Conservation (phyloP, 352 stramenopile species). For the Globisporangium nunn region DNA sequence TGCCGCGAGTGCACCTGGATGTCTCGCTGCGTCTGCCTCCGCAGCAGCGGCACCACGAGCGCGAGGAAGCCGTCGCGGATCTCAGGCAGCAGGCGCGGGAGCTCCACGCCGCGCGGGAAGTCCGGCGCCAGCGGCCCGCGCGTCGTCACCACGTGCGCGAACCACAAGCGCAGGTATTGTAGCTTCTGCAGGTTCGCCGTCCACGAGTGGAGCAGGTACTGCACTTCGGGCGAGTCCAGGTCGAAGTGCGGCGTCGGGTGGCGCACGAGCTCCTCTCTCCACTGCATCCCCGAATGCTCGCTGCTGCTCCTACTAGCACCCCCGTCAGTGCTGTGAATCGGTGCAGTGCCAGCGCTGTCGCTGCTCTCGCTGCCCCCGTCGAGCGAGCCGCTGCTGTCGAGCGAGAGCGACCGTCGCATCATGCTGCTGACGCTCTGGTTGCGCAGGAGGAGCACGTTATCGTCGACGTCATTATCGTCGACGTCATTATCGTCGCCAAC, state of each 20-base stretch:
- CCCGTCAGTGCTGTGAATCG: background rate
- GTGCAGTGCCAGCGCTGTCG: background rate
- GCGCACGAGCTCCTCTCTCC: slow-evolving; percentile 58
- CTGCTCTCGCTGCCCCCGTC: slow-evolving; percentile 12
- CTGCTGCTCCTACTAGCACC: slow-evolving; percentile 4
- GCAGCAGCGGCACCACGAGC: slow-evolving; percentile 70
- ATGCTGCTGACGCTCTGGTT: background rate
- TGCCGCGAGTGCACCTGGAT: slow-evolving; percentile 55
- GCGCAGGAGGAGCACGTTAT: background rate
- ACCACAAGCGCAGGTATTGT: slow-evolving; percentile 62
- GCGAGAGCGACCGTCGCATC: background rate
- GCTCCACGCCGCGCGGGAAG: slow-evolving; percentile 59
- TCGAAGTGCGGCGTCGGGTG: slow-evolving; percentile 72
- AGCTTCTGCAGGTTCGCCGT: slow-evolving; percentile 61
- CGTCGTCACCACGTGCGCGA: slow-evolving; percentile 36
- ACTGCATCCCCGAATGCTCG: slow-evolving; percentile 11
- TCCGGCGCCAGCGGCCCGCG: slow-evolving; percentile 31
- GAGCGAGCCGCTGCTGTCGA: slow-evolving; percentile 5
- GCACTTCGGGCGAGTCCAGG: slow-evolving; percentile 65
- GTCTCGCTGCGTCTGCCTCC: slow-evolving; percentile 54
- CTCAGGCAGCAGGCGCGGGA: slow-evolving; percentile 55
- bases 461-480: background rate
- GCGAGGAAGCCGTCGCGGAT: slow-evolving; percentile 74
- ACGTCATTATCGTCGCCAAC: background rate
- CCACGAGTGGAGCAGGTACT: slow-evolving; percentile 59